Conservation (phyloP, 352 stramenopile genomes). For the Phytophthora colocasiae region DNA sequence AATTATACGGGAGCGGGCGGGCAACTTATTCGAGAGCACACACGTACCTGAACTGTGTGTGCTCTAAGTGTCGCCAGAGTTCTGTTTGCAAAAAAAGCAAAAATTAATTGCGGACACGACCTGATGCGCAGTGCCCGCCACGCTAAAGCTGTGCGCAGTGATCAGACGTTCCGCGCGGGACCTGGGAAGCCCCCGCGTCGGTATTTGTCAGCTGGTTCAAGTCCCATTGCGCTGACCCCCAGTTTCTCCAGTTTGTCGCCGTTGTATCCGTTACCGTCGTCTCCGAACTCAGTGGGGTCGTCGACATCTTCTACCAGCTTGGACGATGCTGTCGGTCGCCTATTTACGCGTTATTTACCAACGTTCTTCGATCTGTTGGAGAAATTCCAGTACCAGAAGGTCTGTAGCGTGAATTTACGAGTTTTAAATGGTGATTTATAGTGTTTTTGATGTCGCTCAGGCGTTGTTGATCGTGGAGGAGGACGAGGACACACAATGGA, state of each 20-base stretch:
- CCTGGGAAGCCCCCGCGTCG: slow-evolving; percentile 26
- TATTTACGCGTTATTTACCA: slow-evolving; percentile 63
- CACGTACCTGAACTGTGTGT: too few species aligned
- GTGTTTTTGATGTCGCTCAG: slow-evolving; percentile 20
- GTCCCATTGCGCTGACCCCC: slow-evolving; percentile 52
- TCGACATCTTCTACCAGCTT: slow-evolving; percentile 28
- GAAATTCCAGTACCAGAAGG: slow-evolving; percentile 71
- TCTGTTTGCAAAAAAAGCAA: too few species aligned
- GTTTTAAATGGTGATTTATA: not conserved
- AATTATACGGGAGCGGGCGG: too few species aligned
- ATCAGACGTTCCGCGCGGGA: slow-evolving; percentile 24
- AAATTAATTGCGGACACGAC: not conserved
- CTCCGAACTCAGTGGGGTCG: slow-evolving; percentile 30
- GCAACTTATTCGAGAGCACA: too few species aligned
- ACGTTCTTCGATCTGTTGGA: slow-evolving; percentile 68
- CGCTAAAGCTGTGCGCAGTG: slow-evolving; percentile 28
- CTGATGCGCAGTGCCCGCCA: slow-evolving; percentile 13
- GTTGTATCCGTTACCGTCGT: slow-evolving; percentile 46
- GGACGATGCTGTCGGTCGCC: slow-evolving; percentile 54
- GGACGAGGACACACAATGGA: slow-evolving; percentile 53
- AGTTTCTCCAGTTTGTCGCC: slow-evolving; percentile 52
- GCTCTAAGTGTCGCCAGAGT: too few species aligned
- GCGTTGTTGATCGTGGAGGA: slow-evolving; percentile 52
- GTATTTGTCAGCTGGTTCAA: slow-evolving; percentile 51
- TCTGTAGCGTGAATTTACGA: slow-evolving; percentile 8